These are phyloP conservation scores for Cutaneotrichosporon dermatis DNA, from an alignment of 1,284 basidiomycete species.

Conservation along the genomic window DNA sequence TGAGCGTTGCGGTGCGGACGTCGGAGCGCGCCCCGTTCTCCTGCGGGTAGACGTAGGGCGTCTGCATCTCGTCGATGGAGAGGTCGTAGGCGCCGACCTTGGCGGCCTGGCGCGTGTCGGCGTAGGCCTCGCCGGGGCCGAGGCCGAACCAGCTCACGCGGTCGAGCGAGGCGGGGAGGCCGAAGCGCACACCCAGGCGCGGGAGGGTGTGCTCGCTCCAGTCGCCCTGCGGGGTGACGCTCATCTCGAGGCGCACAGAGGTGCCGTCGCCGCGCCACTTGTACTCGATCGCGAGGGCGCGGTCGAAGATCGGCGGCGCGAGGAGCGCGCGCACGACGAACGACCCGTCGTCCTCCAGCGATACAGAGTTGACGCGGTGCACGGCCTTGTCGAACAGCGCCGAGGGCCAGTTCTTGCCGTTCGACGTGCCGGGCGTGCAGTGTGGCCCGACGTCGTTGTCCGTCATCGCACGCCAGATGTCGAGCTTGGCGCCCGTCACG, in stretches of 20 bases:
- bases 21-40: conserved; percentile 20
- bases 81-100: conserved; percentile 8
- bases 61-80: conserved; percentile 21
- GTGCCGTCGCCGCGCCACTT: neutral
- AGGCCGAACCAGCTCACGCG: conserved; percentile 15
- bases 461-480: no score
- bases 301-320: neutral
- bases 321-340: neutral
- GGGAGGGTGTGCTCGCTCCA: conserved; percentile 15
- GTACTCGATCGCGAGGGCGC: neutral
- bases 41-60: conserved; percentile 24
- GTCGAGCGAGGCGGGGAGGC: conserved; percentile 7
- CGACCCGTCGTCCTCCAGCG: neutral
- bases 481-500: no score
- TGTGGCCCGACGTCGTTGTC: no score
- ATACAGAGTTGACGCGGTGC: neutral
- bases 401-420: no score
- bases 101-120: no score
- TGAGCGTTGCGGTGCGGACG: conserved; percentile 13
- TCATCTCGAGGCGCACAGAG: neutral
- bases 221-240: conserved; percentile 8
- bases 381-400: neutral
- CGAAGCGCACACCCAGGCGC: conserved; percentile 20
- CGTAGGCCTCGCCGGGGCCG: conserved; percentile 20
- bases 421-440: no score